Percentiles rank a stretch among this genome's conserved stretches.
These are phyloP conservation scores for Suillus occidentalis DNA, from an alignment of 768 basidiomycete species.

Conservation along the genomic window DNA sequence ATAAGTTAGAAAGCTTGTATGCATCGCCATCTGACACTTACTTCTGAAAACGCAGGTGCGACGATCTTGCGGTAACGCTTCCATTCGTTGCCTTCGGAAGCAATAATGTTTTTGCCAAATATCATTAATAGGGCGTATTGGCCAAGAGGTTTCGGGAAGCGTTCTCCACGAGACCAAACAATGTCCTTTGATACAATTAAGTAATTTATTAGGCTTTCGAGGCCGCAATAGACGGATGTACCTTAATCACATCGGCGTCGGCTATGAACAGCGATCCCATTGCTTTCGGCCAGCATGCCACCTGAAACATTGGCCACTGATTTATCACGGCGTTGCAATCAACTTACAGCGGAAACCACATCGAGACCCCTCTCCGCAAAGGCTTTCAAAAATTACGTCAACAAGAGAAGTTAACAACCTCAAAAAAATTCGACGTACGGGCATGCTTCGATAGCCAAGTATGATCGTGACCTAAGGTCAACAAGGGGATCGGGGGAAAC, in stretches of 20 bases:
- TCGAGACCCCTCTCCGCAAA: constrained; percentile 37
- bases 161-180: constrained; percentile 19
- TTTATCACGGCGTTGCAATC: constrained; percentile 11
- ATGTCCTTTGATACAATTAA: constrained; percentile 18
- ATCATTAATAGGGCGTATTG: constrained; percentile 45
- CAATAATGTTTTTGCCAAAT: constrained; percentile 65
- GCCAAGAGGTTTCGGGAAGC: constrained; percentile 55
- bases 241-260: constrained; percentile 44
- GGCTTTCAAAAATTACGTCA: constrained; percentile 17
- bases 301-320: constrained; percentile 1
- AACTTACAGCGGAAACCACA: constrained; percentile 34
- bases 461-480: constrained; percentile 10
- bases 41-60: constrained; percentile 59
- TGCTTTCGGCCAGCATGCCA: constrained; percentile 15
- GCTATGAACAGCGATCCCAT: constrained; percentile 23
- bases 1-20: neutral
- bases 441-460: constrained; percentile 9
- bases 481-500: constrained; percentile 1
- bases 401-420: neutral
- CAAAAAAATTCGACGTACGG: neutral
- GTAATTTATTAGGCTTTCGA: neutral
- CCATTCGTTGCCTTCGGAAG: constrained; percentile 64
- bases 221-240: neutral
- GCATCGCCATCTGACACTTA: neutral
- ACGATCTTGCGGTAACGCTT: constrained; percentile 62